A percentile compares a stretch with the other conserved stretches of the same genome.
phyloP scores from a whole-genome alignment of 805 yeast genomes.

The Kluyveromyces dobzhanskii region DNA sequence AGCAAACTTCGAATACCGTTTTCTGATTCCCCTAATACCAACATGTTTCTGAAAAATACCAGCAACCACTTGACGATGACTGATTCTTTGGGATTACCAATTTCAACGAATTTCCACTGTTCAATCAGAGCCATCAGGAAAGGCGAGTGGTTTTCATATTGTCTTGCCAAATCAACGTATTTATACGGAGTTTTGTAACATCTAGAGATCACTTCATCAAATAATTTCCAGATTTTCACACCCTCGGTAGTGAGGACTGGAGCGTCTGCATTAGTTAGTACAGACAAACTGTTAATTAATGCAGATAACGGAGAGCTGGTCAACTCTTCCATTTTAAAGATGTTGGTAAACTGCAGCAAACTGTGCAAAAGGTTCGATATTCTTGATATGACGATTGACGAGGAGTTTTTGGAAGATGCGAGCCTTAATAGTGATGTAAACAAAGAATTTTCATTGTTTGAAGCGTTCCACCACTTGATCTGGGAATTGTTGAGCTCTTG shows the following conservation, averaged over 20 bases:
- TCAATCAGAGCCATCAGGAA: slow-evolving; percentile 52
- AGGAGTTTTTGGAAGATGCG: slow-evolving; percentile 30
- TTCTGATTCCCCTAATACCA: slow-evolving; percentile 54
- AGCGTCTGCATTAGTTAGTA: slow-evolving; percentile 9
- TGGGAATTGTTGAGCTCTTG: slow-evolving; percentile 46
- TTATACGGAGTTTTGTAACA: slow-evolving; percentile 72
- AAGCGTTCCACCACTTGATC: slow-evolving; percentile 74
- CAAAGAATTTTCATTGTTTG: slow-evolving; percentile 42
- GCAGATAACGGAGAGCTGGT: slow-evolving; percentile 48
- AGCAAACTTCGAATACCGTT: slow-evolving; percentile 11
- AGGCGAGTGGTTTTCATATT: slow-evolving; percentile 41
- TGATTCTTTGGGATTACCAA: slow-evolving; percentile 10
- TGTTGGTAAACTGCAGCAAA: slow-evolving; percentile 42
- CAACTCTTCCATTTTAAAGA: slow-evolving; percentile 40
- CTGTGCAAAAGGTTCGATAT: slow-evolving; percentile 41
- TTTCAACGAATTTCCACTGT: slow-evolving; percentile 52
- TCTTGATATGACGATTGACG: slow-evolving; percentile 31
- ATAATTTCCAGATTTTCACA: slow-evolving; percentile 44
- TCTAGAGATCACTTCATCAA: slow-evolving; percentile 73
- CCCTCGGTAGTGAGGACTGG: slow-evolving; percentile 10
- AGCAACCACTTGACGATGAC: slow-evolving; percentile 41
- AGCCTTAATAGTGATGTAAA: slow-evolving; percentile 60
- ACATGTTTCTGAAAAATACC: slow-evolving; percentile 38
- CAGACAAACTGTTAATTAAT: slow-evolving; percentile 42
- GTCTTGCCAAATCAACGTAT: slow-evolving; percentile 54